phyloP scores from a whole-genome alignment of 495 filamentous ascomycete genomes.

The Lophiostoma macrostomum region DNA sequence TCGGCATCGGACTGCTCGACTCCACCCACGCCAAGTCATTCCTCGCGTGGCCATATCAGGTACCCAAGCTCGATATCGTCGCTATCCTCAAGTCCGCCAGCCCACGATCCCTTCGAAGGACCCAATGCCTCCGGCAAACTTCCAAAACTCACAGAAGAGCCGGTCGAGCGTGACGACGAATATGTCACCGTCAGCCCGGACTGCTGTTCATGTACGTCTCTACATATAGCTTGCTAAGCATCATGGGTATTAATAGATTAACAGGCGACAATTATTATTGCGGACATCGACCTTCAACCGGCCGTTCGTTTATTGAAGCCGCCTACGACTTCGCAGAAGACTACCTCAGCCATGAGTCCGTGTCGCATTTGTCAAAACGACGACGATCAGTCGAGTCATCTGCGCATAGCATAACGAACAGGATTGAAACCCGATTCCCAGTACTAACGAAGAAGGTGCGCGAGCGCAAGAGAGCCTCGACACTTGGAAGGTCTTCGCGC shows the following conservation, averaged over 20 bases:
- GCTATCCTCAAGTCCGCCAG: conserved; percentile 51
- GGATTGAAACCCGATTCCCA: conserved; percentile 68
- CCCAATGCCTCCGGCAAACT: conserved; percentile 31
- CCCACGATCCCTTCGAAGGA: conserved; percentile 42
- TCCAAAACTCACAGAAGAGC: conserved; percentile 36
- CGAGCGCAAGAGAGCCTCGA: conserved; percentile 49
- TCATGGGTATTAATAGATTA: background rate
- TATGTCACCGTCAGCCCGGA: background rate
- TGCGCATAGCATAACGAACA: conserved; percentile 60
- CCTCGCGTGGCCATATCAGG: conserved; percentile 52
- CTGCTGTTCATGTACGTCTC: conserved; percentile 31
- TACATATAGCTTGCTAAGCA: background rate
- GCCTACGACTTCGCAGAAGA: conserved; percentile 31
- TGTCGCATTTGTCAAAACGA: conserved; percentile 54
- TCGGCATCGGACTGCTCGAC: conserved; percentile 59
- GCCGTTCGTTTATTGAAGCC: conserved; percentile 4
- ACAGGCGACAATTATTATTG: conserved; percentile 23
- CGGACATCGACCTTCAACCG: conserved; percentile 14
- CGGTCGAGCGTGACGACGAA: conserved; percentile 34
- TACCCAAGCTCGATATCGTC: conserved; percentile 64
- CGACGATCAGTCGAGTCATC: conserved; percentile 64
- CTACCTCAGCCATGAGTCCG: conserved; percentile 56
- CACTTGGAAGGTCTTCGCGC: conserved; percentile 43
- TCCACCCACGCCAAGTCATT: conserved; percentile 61
- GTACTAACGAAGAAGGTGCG: conserved; percentile 67